phyloP scores from a whole-genome alignment of 2,329 filamentous ascomycete species.

The Knoxdaviesia proteae region DNA sequence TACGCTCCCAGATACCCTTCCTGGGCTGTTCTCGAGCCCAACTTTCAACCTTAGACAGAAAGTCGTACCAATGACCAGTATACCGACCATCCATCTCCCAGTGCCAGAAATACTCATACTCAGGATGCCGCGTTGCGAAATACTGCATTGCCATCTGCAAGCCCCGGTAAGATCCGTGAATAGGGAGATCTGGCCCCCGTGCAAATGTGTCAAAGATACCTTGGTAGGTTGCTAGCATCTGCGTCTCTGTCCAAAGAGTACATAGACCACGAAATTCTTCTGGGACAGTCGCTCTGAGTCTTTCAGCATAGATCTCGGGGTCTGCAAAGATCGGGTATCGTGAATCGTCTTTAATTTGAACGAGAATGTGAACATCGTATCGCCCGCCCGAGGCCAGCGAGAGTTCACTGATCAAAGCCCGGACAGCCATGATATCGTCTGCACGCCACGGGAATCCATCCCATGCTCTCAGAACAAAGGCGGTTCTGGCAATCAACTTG shows the following conservation, averaged over 20 bases:
- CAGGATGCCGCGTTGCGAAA: slow-evolving; percentile 71
- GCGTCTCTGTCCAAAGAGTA: slow-evolving; percentile 81
- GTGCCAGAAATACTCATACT: slow-evolving; percentile 85
- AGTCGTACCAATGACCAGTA: slow-evolving; percentile 66
- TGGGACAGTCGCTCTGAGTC: slow-evolving; percentile 48
- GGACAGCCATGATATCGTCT: slow-evolving; percentile 63
- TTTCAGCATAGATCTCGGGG: slow-evolving; percentile 43
- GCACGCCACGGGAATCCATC: slow-evolving; percentile 58
- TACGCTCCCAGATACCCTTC: slow-evolving; percentile 67
- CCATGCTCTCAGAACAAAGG: slow-evolving; percentile 67
- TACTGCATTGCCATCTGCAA: slow-evolving; percentile 89
- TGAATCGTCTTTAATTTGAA: slow-evolving; percentile 64
- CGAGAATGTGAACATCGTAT: slow-evolving; percentile 69
- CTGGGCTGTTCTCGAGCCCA: slow-evolving; percentile 57
- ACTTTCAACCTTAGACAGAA: slow-evolving; percentile 45
- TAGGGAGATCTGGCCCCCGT: slow-evolving; percentile 44
- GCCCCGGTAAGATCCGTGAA: slow-evolving; percentile 84
- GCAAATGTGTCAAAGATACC: slow-evolving; percentile 61
- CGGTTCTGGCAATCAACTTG: slow-evolving; percentile 33
- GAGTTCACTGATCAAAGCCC: slow-evolving; percentile 68
- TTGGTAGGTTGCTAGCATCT: slow-evolving; percentile 82
- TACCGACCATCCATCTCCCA: slow-evolving; percentile 92
- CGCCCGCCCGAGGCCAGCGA: slow-evolving; percentile 63
- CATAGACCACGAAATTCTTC: slow-evolving; percentile 75
- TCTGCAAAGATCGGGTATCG: slow-evolving; percentile 62